Percentiles rank a stretch among this genome's conserved stretches.
Conservation (phyloP, 2,329 filamentous ascomycete species). For the Ascochyta pisi region DNA sequence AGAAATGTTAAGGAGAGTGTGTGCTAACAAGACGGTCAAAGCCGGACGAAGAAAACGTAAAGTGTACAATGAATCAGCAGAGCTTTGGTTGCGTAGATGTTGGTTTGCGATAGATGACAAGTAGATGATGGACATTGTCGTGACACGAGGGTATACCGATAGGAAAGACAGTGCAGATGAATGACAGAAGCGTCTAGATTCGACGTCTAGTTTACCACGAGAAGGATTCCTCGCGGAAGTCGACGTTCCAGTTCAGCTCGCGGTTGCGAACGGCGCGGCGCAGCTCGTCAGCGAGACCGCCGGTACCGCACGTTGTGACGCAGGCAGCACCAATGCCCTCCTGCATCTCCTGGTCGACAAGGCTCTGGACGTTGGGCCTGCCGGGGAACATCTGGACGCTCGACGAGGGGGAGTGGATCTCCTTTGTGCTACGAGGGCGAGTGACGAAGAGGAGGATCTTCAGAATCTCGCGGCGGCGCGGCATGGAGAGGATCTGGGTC, state of each 20-base stretch:
- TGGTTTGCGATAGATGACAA: constrained; percentile 1
- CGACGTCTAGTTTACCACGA: constrained; percentile 56
- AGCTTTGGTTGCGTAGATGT: constrained; percentile 15
- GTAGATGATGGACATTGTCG: constrained; percentile 7
- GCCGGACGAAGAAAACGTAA: constrained; percentile 25
- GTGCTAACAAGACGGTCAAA: constrained; percentile 25
- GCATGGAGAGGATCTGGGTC: constrained; percentile 82
- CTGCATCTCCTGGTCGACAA: constrained; percentile 82
- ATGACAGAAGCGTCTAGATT: constrained; percentile 1
- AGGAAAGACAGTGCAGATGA: constrained; percentile 13
- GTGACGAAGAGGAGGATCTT: constrained; percentile 91
- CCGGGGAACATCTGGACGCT: constrained; percentile 94
- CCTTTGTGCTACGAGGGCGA: constrained; percentile 80
- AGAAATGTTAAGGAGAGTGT: constrained; percentile 18
- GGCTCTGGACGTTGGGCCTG: constrained; percentile 78
- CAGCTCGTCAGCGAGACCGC: constrained; percentile 77
- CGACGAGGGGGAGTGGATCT: constrained; percentile 76
- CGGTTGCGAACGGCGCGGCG: constrained; percentile 69
- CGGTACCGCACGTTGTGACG: constrained; percentile 80
- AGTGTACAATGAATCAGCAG: constrained; percentile 40
- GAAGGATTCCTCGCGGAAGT: constrained; percentile 83
- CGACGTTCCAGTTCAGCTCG: constrained; percentile 71
- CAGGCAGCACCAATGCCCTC: constrained; percentile 87
- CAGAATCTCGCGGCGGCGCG: constrained; percentile 80
- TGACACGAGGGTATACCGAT: constrained; percentile 27